Percentiles rank a stretch among this genome's conserved stretches.
Evolutionary conservation across 345 rosid genomes (phyloP).

Genomic region (Citrus australasica): DNA sequence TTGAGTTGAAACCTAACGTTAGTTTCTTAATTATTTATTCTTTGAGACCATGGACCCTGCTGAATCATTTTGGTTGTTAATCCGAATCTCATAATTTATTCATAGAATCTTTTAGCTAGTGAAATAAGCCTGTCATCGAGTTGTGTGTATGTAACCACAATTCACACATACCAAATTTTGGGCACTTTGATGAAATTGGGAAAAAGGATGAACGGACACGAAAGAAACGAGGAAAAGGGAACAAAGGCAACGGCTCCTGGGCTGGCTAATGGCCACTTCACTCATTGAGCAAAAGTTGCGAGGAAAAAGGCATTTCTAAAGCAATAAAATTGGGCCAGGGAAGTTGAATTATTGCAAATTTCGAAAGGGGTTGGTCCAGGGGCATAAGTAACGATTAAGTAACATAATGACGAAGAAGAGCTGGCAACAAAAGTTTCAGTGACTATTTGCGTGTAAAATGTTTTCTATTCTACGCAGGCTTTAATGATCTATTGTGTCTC

Average conservation of each 20-base stretch:
- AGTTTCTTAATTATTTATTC: background rate
- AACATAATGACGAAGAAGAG: slow-evolving; percentile 16
- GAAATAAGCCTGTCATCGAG: background rate
- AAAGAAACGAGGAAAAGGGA: background rate
- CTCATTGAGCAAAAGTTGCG: slow-evolving; percentile 13
- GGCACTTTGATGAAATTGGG: background rate
- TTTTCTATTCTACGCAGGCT: background rate
- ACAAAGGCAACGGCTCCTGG: background rate
- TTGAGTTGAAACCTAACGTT: background rate
- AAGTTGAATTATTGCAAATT: slow-evolving; percentile 26
- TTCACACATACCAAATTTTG: background rate
- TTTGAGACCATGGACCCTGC: background rate
- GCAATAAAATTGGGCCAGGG: slow-evolving; percentile 13
- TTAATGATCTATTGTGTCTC: background rate
- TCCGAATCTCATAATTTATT: background rate
- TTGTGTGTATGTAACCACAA: background rate
- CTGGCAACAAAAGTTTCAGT: background rate
- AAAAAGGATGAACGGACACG: background rate
- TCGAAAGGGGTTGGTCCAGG: slow-evolving; percentile 14
- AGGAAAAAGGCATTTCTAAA: slow-evolving; percentile 13
- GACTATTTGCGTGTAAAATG: background rate
- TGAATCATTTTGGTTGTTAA: background rate
- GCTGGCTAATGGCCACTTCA: background rate
- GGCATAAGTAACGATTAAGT: slow-evolving; percentile 34
- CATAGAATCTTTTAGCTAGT: background rate